These are phyloP conservation scores for Boletus rubroflammeus DNA, from an alignment of 768 basidiomycete species.

Conservation along the genomic window DNA sequence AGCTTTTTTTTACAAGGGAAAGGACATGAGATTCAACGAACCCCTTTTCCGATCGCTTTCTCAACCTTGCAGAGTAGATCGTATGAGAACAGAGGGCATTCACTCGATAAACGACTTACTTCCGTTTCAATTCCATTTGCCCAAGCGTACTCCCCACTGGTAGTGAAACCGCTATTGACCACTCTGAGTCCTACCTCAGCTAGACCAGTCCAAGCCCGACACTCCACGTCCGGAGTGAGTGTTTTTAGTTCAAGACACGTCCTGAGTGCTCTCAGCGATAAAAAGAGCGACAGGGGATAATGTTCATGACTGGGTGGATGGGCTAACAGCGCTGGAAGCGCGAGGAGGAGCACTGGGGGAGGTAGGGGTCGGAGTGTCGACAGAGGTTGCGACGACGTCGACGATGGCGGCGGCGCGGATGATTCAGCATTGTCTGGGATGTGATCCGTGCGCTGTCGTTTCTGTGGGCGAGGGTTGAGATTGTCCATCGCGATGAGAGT, in stretches of 20 bases:
- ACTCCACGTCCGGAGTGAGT: constrained; percentile 59
- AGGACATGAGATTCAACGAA: constrained; percentile 35
- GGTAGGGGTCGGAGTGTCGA: constrained; percentile 34
- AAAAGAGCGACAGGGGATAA: constrained; percentile 50
- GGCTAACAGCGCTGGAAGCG: constrained; percentile 54
- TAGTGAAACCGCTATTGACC: constrained; percentile 43
- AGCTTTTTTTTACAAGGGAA: neutral
- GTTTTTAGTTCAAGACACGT: constrained; percentile 49
- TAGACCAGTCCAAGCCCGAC: constrained; percentile 65
- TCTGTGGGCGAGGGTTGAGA: constrained; percentile 33
- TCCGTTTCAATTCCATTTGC: constrained; percentile 52
- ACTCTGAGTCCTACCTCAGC: constrained; percentile 66
- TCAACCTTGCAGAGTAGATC: constrained; percentile 40
- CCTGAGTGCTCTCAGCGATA: constrained; percentile 55
- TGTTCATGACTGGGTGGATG: constrained; percentile 62
- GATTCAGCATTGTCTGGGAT: neutral
- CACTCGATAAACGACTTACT: constrained; percentile 31
- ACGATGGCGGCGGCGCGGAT: neutral
- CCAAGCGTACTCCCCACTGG: constrained; percentile 38
- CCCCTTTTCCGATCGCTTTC: constrained; percentile 65
- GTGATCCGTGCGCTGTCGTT: constrained; percentile 30
- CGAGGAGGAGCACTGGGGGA: constrained; percentile 50
- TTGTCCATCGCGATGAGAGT: constrained; percentile 21
- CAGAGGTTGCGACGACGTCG: neutral
- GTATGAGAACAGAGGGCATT: neutral